phyloP scores from a whole-genome alignment of 768 basidiomycete genomes.

The Solioccasus polychromus region DNA sequence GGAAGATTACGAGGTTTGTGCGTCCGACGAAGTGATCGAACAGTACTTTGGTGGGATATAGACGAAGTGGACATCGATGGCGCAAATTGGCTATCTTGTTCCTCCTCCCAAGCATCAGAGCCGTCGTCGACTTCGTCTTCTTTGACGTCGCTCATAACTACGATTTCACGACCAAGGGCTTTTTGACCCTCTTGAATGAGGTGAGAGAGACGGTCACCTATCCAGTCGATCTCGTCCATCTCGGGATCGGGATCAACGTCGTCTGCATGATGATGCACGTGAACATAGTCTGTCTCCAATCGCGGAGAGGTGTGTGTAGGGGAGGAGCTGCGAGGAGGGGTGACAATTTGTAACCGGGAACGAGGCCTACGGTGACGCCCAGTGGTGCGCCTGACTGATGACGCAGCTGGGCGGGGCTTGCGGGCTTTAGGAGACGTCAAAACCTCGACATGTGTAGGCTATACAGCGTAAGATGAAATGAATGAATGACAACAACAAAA shows the following conservation, averaged over 20 bases:
- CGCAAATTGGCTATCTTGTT: slow-evolving; percentile 26
- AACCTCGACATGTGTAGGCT: slow-evolving; percentile 33
- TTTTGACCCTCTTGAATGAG: slow-evolving; percentile 80
- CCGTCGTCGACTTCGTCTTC: slow-evolving; percentile 81
- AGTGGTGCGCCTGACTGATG: slow-evolving; percentile 33
- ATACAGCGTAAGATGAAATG: slow-evolving; percentile 11
- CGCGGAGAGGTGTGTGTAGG: slow-evolving; percentile 30
- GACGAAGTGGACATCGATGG: slow-evolving; percentile 8
- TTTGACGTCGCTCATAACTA: slow-evolving; percentile 69
- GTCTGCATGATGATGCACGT: slow-evolving; percentile 28
- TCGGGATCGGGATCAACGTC: slow-evolving; percentile 36
- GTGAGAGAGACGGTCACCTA: slow-evolving; percentile 62
- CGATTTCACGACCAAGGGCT: slow-evolving; percentile 74
- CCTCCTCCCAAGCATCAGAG: slow-evolving; percentile 72
- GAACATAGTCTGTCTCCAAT: slow-evolving; percentile 45
- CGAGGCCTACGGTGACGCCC: slow-evolving; percentile 36
- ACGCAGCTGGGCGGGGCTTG: slow-evolving; percentile 33
- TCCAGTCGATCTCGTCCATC: slow-evolving; percentile 75
- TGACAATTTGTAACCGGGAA: slow-evolving; percentile 20
- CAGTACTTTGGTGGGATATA: slow-evolving; percentile 27
- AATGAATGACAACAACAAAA: background rate
- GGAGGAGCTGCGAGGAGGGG: slow-evolving; percentile 27
- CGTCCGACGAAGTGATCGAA: slow-evolving; percentile 24
- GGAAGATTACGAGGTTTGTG: slow-evolving; percentile 23
- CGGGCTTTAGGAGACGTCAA: slow-evolving; percentile 39